phyloP scores from a whole-genome alignment of 306 rosid species.

The Medicago arabica region DNA sequence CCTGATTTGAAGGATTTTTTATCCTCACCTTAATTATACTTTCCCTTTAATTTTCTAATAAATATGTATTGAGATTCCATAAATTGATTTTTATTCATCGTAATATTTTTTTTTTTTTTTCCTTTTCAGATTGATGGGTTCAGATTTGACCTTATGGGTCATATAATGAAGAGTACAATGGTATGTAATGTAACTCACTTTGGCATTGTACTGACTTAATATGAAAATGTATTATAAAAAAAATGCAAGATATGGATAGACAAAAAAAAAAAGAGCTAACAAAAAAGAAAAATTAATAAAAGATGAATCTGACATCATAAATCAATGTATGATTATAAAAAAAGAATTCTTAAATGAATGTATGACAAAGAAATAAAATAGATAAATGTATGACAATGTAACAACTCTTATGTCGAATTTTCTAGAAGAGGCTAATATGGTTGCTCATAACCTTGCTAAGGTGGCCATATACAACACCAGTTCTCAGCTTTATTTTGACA shows the following conservation, averaged over 20 bases:
- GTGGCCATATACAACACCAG: too few relatives aligned
- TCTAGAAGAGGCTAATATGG: too few relatives aligned
- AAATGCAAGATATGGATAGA: slow-evolving; percentile 21
- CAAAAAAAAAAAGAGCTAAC: not conserved
- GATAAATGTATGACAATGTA: not conserved
- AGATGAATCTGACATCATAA: slow-evolving; percentile 24
- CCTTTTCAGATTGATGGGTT: slow-evolving; percentile 89
- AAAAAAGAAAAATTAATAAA: slow-evolving; percentile 6
- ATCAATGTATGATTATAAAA: slow-evolving; percentile 12
- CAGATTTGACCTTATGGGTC: slow-evolving; percentile 98
- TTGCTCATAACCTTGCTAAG: too few relatives aligned
- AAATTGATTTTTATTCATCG: slow-evolving; percentile 10
- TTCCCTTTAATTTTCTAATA: slow-evolving; percentile 13
- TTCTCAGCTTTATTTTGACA: too few relatives aligned
- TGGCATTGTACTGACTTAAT: slow-evolving; percentile 32
- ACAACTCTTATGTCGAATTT: too few relatives aligned
- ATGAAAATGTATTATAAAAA: not conserved
- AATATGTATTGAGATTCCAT: slow-evolving; percentile 17
- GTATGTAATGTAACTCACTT: slow-evolving; percentile 53
- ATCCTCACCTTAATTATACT: not conserved
- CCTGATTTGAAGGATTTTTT: slow-evolving; percentile 23
- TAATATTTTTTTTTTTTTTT: slow-evolving; percentile 34
- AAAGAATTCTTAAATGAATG: not conserved
- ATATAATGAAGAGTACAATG: slow-evolving; percentile 95
- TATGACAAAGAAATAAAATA: slow-evolving; percentile 23